Percentiles rank a stretch among this genome's conserved stretches.
phyloP scores from a whole-genome alignment of 768 basidiomycete species.

The Mycena alexandri region DNA sequence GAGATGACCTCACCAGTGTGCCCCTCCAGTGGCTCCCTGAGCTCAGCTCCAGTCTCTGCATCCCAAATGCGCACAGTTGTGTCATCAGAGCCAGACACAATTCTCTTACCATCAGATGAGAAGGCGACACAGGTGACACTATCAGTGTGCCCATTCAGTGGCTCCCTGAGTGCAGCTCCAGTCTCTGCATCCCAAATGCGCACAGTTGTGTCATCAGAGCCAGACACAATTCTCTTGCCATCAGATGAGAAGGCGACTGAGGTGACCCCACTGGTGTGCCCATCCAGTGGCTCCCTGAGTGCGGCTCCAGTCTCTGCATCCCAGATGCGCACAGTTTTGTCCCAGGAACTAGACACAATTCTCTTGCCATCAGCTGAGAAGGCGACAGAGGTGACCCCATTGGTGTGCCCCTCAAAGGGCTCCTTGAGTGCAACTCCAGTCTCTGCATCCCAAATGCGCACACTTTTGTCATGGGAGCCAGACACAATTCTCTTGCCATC shows the following conservation, averaged over 20 bases:
- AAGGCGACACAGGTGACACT: not conserved
- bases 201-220: too few relatives aligned
- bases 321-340: not conserved
- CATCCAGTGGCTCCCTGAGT: not conserved
- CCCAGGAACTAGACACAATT: too few relatives aligned
- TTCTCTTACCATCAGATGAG: too few relatives aligned
- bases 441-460: slow-evolving; percentile 9
- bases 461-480: not conserved
- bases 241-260: not conserved
- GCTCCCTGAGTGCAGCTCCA: not conserved
- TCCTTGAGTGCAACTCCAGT: too few relatives aligned
- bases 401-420: too few relatives aligned
- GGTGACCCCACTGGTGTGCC: not conserved
- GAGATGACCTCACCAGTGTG: too few relatives aligned
- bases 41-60: too few relatives aligned
- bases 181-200: not conserved
- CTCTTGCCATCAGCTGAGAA: not conserved
- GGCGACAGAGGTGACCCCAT: not conserved
- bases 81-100: too few relatives aligned
- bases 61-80: too few relatives aligned
- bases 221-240: too few relatives aligned
- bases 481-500: too few relatives aligned
- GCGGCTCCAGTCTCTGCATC: not conserved
- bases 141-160: not conserved
- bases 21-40: too few relatives aligned